Base-by-base conservation (phyloP, 2,329 filamentous ascomycete genomes). In the Pleochaeta shiraiana region DNA sequence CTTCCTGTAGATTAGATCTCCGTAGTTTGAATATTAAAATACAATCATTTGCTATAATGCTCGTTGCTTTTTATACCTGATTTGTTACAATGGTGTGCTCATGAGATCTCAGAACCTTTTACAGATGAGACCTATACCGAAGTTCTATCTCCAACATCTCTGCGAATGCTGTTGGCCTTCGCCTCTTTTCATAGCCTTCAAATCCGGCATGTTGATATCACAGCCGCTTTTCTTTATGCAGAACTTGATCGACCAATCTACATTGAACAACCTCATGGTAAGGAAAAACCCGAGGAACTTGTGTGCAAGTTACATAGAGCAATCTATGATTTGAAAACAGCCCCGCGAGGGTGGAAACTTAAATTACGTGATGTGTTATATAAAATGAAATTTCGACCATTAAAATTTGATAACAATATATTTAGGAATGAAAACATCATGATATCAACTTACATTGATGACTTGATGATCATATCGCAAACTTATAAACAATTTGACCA, bases 201-300 rank as follows among this genome's bases (percentile, higher is more conserved):
- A 12, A 59, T 59, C 24, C 2, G 28, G 2, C 5, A 59, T 31
- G 53, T n/a, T n/a, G n/a, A n/a, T n/a, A n/a, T n/a, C n/a, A n/a
- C n/a, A n/a, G n/a, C n/a, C n/a, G n/a, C n/a, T 59, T 59, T 59
- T 33, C 28, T 59, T 30, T 26, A 59, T 31, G 53, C 53, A 59
- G 5, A 59, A 12, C 28, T 59, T 14, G 53, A 59, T 59, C 11
- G 9, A 3, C 53, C 53, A 9, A 59, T 59, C 14, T 53, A 53
- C 45, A 53, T 53, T 11, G 45, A 53, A 53, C 3, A 53, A 53
- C 45, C 45, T n/a, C 53, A 31, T 31, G 53, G 53, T 19, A 9
- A 26, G 16, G 53, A 7, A 59, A 59, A 30, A 16, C 53, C 53
- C 28, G 53, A 26, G 14, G n/a, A 59, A 14, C 28, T 59, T n/a